These are phyloP conservation scores for Zygosaccharomyces siamensis DNA, from an alignment of 805 yeast genomes.

Conservation along the genomic window DNA sequence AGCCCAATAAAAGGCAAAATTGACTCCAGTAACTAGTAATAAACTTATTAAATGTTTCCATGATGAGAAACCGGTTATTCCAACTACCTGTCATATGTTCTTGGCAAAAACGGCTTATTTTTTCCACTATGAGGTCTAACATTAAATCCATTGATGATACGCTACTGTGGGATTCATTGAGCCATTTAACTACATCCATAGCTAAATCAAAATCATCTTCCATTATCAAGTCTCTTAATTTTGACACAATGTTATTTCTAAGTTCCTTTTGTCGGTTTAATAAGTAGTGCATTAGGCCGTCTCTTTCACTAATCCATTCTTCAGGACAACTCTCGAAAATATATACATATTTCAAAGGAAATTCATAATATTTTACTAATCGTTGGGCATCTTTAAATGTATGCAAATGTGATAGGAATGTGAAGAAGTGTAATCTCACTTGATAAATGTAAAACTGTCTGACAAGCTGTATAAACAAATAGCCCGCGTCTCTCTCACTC, in stretches of 20 bases:
- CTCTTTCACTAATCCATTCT: conserved; percentile 21
- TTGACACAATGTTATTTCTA: conserved; percentile 9
- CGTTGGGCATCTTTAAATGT: conserved; percentile 21
- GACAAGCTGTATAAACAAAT: conserved; percentile 9
- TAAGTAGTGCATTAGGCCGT: conserved; percentile 25
- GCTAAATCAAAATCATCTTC: conserved; percentile 29
- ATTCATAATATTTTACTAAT: conserved; percentile 23
- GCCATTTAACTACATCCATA: conserved; percentile 22
- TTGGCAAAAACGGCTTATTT: conserved; percentile 20
- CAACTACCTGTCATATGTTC: conserved; percentile 17
- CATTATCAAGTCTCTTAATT: conserved; percentile 15
- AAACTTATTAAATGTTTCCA: conserved; percentile 29
- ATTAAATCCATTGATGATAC: conserved; percentile 20
- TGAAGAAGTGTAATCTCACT: conserved; percentile 25
- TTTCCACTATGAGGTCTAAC: conserved; percentile 19
- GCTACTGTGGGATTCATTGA: conserved; percentile 17
- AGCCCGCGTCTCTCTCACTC: conserved; percentile 5
- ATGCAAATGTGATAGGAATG: conserved; percentile 12
- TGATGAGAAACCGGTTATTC: conserved; percentile 21
- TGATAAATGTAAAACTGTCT: conserved; percentile 21
- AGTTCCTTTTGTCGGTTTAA: conserved; percentile 20
- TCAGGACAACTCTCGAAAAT: conserved; percentile 10
- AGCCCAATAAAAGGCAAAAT: conserved; percentile 19
- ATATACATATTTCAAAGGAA: conserved; percentile 22
- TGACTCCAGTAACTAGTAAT: conserved; percentile 26